A percentile compares a stretch with the other conserved stretches of the same genome.
Conservation (phyloP, 345 rosid genomes). For the Dipteronia dyeriana region DNA sequence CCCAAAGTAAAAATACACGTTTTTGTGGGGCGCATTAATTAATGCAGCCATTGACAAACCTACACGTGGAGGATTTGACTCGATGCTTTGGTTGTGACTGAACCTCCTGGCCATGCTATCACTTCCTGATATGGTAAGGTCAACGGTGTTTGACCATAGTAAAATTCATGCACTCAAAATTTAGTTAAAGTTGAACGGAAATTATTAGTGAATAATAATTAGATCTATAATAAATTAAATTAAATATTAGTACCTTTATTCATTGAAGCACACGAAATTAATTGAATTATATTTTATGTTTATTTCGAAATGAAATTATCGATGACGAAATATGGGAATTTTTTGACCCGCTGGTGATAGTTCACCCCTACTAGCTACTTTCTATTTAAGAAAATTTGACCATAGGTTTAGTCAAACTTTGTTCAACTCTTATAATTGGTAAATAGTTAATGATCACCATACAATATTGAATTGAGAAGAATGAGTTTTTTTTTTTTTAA, state of each 20-base stretch:
- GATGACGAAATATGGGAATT: too few species aligned
- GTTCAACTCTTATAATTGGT: not conserved
- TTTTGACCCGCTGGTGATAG: not conserved
- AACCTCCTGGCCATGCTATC: too few species aligned
- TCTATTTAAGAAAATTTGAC: conserved; percentile 1
- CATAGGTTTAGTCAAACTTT: not conserved
- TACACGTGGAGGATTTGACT: not conserved
- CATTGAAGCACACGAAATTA: not conserved
- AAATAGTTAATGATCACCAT: not conserved
- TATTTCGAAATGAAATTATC: too few species aligned
- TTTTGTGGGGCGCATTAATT: not conserved
- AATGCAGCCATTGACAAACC: not conserved
- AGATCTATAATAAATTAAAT: not conserved
- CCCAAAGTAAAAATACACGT: not conserved
- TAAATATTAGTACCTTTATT: not conserved
- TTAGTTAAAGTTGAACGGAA: not conserved
- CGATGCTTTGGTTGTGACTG: not conserved
- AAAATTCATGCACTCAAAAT: not conserved
- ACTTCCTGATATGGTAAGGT: not conserved
- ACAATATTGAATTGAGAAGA: not conserved
- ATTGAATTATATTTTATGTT: too few species aligned
- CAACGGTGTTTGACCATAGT: not conserved
- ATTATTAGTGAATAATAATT: not conserved
- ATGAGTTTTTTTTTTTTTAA: too few species aligned
- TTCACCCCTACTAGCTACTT: not conserved